Base-by-base conservation (phyloP, 805 yeast genomes). In the Wickerhamiella lipophila region DNA sequence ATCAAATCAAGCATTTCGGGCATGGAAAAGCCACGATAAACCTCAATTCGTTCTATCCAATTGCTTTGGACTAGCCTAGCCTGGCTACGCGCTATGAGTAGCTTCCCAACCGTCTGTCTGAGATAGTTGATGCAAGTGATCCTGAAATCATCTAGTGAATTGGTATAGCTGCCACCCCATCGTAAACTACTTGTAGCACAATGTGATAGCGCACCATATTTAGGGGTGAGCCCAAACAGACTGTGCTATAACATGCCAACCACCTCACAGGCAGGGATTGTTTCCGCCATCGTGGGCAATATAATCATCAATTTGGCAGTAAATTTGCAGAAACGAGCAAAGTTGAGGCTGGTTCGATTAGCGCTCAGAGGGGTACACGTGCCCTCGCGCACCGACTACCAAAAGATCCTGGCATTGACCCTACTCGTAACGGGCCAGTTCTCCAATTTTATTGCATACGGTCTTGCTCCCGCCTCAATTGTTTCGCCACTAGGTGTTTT, bases 401-500 rank as follows among this genome's bases (percentile, higher is more conserved):
- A 60, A 40, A 71, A 75, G 74, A 68, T 70, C 66, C 34, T 64
- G 2, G 77, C 76, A 1, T 60, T 70, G 12, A 49, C 59, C 6
- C 57, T 73, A 29, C 67, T 72, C 67, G 61, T 70, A 2, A 47
- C 62, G 2, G 76, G 77, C 3, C 77, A 73, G 51, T 56, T 65
- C 9, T 71, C 73, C 7, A 73, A 71, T 54, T 71, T 73, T 51
- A 57, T 73, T 8, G 74, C 75, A 12, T 72, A 71, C 53, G 77
- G 77, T 0, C 58, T 71, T 40, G 70, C 73, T 0, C 74, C 75
- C 0, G 72, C 72, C 4, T 65, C 71, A 9, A 61, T 71, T 2
- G 75, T 73, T 15, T 68, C 74, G 3, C 75, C 77, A 0, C 51
- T 73, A 27, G 77, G 77, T 3, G 75, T 73, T 1, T 70, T 72